Conservation (phyloP, 2,329 filamentous ascomycete species). For the Trichoderma breve region DNA sequence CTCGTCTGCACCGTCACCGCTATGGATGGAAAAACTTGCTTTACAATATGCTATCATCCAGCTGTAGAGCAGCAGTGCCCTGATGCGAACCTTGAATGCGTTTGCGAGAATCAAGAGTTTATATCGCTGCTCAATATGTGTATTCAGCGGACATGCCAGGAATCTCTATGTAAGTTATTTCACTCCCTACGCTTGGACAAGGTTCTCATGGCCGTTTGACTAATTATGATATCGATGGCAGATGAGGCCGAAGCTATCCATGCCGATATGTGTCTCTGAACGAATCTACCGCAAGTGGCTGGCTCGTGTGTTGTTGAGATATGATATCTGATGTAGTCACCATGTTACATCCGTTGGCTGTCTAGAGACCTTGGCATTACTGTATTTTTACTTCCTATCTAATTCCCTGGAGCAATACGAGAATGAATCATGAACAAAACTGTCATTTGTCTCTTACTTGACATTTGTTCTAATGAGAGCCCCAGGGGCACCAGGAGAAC, state of each 20-base stretch:
- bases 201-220: neutral
- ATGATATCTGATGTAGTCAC: neutral
- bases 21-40: constrained; percentile 10
- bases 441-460: neutral
- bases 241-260: constrained; percentile 6
- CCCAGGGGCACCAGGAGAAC: neutral
- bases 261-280: neutral
- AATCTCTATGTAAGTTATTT: neutral
- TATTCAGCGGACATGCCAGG: constrained; percentile 13
- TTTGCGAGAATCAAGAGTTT: constrained; percentile 14
- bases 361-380: neutral
- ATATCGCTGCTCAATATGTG: constrained; percentile 11
- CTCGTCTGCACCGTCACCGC: neutral
- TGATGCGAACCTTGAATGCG: neutral
- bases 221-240: neutral
- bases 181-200: neutral
- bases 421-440: neutral
- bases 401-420: neutral
- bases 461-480: neutral
- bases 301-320: neutral
- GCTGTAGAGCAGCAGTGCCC: constrained; percentile 15
- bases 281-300: neutral
- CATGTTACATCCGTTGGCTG: neutral
- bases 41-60: constrained; percentile 1
- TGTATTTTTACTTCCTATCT: neutral